Conservation (phyloP, 441 rosid species). For the Eutrema salsugineum region DNA sequence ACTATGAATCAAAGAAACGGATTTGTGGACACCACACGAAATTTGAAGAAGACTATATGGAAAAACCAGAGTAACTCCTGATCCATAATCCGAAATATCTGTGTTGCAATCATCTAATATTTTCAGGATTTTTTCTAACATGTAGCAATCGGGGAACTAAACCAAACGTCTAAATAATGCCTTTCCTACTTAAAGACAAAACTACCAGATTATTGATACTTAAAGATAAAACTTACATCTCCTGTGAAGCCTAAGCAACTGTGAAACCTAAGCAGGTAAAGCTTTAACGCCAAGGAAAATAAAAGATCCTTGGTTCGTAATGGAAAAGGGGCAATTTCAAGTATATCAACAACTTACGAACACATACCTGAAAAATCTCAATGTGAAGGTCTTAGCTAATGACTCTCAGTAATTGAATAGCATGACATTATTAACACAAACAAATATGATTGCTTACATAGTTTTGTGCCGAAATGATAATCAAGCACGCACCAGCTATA, state of each 20-base stretch:
- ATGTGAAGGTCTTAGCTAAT: not conserved
- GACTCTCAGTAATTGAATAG: not conserved
- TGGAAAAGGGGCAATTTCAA: not conserved
- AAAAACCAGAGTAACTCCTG: not conserved
- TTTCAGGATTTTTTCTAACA: not conserved
- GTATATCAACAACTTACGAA: slow-evolving; percentile 4
- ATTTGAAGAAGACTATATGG: not conserved
- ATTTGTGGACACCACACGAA: not conserved
- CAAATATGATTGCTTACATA: not conserved
- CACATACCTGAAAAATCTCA: not conserved
- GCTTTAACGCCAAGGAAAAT: not conserved
- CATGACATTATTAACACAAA: not conserved
- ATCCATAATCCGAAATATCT: not conserved
- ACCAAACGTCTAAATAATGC: not conserved
- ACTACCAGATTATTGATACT: not conserved
- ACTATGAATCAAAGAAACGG: not conserved
- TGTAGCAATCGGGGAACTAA: not conserved
- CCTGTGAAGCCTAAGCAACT: not conserved
- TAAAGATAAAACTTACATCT: not conserved
- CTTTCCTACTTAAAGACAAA: not conserved
- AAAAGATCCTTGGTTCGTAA: not conserved
- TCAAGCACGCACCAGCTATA: not conserved
- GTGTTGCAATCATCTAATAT: not conserved
- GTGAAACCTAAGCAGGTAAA: slow-evolving; percentile 1
- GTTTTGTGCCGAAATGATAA: not conserved